Conservation (phyloP, 75 land plant genomes). For the Selaginella tamariscina region DNA sequence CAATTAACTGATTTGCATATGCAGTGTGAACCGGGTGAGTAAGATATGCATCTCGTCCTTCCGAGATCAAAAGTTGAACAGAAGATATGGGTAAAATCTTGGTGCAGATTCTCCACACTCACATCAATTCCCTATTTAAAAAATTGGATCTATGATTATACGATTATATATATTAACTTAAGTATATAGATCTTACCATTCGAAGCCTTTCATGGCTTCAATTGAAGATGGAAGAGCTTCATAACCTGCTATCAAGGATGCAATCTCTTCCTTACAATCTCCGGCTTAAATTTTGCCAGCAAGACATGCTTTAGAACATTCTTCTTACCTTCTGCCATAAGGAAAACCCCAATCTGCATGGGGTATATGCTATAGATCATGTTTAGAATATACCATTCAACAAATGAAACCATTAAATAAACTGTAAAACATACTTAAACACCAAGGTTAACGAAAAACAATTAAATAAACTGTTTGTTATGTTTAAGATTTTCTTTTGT, state of each 20-base stretch:
- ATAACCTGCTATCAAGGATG: not conserved
- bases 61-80: slow-evolving; percentile 58
- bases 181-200: too few species aligned
- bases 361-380: too few species aligned
- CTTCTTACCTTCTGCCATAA: too few species aligned
- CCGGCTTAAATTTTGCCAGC: not conserved
- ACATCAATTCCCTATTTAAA: slow-evolving; percentile 58
- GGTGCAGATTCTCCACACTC: slow-evolving; percentile 79
- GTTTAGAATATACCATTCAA: too few species aligned
- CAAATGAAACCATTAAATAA: too few species aligned
- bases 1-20: slow-evolving; percentile 43
- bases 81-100: slow-evolving; percentile 83
- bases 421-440: too few species aligned
- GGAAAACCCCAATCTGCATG: too few species aligned
- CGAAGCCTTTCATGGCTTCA: not conserved
- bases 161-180: too few species aligned
- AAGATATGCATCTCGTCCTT: slow-evolving; percentile 70
- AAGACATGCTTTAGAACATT: not conserved
- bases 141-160: not conserved
- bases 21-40: slow-evolving; percentile 63
- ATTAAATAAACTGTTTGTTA: too few species aligned
- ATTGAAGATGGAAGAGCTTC: not conserved
- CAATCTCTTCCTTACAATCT: not conserved
- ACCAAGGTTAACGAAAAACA: too few species aligned
- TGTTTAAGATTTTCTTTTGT: too few species aligned